These are phyloP conservation scores for Ganoderma boninense DNA, from an alignment of 1,284 basidiomycete genomes.

Conservation along the genomic window DNA sequence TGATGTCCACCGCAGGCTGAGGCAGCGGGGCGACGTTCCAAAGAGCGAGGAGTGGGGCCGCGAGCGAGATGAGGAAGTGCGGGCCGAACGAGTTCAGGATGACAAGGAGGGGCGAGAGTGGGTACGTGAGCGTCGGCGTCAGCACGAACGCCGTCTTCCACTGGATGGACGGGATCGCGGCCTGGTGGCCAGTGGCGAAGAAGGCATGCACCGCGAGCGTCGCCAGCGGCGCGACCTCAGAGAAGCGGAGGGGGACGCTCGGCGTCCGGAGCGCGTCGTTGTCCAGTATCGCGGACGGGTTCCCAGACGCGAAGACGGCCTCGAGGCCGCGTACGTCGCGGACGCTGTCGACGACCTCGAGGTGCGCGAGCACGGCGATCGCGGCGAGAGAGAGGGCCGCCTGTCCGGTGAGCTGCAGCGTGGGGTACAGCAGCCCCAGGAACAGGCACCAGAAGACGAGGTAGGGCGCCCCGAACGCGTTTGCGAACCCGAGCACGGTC, in stretches of 20 bases:
- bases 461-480: conserved; percentile 90
- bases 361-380: conserved; percentile 72
- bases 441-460: conserved; percentile 80
- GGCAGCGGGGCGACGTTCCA: conserved; percentile 87
- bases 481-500: conserved; percentile 87
- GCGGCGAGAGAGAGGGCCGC: conserved; percentile 72
- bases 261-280: conserved; percentile 38
- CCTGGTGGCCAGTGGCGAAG: conserved; percentile 93
- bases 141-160: conserved; percentile 95
- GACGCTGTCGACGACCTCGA: conserved; percentile 84
- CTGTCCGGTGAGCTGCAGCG: conserved; percentile 86
- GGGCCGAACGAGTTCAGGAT: conserved; percentile 85
- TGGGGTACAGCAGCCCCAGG: conserved; percentile 71
- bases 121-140: conserved; percentile 73
- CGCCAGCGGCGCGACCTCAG: conserved; percentile 76
- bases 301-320: conserved; percentile 53
- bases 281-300: conserved; percentile 54
- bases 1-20: conserved; percentile 37
- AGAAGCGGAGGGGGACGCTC: conserved; percentile 58
- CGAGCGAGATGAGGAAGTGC: conserved; percentile 69
- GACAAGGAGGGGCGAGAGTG: conserved; percentile 83
- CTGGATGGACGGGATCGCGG: conserved; percentile 89
- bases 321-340: conserved; percentile 75
- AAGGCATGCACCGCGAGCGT: conserved; percentile 83
- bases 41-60: conserved; percentile 77